Evolutionary conservation across 2,329 filamentous ascomycete species (phyloP).

Genomic region (Sphaerostilbella broomeana): DNA sequence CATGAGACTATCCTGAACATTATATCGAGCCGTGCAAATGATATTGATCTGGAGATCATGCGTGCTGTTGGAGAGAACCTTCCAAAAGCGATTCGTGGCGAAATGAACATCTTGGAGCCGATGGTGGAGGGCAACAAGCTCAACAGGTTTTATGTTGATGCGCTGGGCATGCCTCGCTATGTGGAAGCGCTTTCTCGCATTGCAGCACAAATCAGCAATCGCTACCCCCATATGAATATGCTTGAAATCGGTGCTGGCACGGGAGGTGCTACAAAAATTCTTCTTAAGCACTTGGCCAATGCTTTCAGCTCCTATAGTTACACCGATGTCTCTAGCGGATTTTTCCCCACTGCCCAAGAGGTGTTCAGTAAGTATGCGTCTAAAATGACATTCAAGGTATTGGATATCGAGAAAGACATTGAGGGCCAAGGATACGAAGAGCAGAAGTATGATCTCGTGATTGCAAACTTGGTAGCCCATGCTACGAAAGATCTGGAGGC

Average conservation of each 20-base stretch:
- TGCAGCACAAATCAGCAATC: slow-evolving; percentile 27
- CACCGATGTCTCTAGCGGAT: slow-evolving; percentile 35
- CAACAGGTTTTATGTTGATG: slow-evolving; percentile 22
- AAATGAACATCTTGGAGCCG: slow-evolving; percentile 27
- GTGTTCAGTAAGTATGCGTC: slow-evolving; percentile 20
- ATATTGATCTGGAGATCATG: slow-evolving; percentile 21
- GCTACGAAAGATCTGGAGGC: not conserved
- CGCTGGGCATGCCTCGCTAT: slow-evolving; percentile 11
- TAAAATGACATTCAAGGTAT: slow-evolving; percentile 14
- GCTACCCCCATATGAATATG: slow-evolving; percentile 36
- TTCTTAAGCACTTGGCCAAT: slow-evolving; percentile 27
- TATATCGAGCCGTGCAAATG: slow-evolving; percentile 12
- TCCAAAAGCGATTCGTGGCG: slow-evolving; percentile 24
- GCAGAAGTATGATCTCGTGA: slow-evolving; percentile 3
- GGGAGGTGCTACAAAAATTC: slow-evolving; percentile 31
- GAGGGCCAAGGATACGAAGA: slow-evolving; percentile 24
- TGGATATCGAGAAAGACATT: slow-evolving; percentile 19
- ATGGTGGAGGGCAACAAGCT: slow-evolving; percentile 27
- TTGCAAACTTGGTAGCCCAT: slow-evolving; percentile 1
- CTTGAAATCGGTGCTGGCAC: slow-evolving; percentile 38
- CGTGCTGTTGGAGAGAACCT: slow-evolving; percentile 26
- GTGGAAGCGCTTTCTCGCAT: slow-evolving; percentile 17
- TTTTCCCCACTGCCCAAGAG: slow-evolving; percentile 31
- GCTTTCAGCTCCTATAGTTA: slow-evolving; percentile 33
- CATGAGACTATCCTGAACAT: slow-evolving; percentile 5